Percentiles rank a stretch among this genome's conserved stretches.
These are phyloP conservation scores for Funneliformis mosseae DNA, from an alignment of 192 early-diverging fungal genomes.

Conservation along the genomic window DNA sequence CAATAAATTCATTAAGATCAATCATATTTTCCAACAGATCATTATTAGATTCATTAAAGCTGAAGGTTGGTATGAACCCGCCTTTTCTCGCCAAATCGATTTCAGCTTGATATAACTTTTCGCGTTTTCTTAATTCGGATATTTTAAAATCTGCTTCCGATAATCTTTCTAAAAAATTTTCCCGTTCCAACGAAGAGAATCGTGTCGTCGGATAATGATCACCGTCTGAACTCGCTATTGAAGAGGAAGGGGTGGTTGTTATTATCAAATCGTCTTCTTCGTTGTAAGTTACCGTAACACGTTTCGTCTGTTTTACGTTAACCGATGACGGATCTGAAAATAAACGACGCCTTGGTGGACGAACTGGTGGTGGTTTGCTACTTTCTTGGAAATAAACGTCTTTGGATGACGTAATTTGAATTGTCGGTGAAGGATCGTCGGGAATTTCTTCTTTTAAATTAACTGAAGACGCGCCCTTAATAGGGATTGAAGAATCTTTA, in stretches of 20 bases:
- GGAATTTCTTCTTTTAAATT: too few relatives aligned
- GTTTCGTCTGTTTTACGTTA: not conserved
- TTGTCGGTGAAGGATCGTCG: not conserved
- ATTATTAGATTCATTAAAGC: not conserved
- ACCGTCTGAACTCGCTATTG: not conserved
- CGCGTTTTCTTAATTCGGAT: constrained; percentile 43
- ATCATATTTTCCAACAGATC: not conserved
- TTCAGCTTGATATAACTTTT: constrained; percentile 49
- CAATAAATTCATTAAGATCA: constrained; percentile 38
- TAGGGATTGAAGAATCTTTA: too few relatives aligned
- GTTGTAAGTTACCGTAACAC: not conserved
- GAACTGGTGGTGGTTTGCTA: not conserved
- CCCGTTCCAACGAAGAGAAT: constrained; percentile 33
- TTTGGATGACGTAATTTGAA: not conserved
- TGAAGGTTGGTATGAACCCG: constrained; percentile 26
- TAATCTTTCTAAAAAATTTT: constrained; percentile 36
- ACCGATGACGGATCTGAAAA: not conserved
- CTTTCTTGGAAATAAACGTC: not conserved
- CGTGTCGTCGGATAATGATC: not conserved
- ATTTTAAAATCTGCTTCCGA: constrained; percentile 39
- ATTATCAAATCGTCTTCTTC: not conserved
- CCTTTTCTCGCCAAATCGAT: constrained; percentile 43
- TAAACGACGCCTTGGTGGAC: not conserved
- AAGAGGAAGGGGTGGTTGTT: not conserved
- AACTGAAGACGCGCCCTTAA: not conserved